Percentiles rank a stretch among this genome's conserved stretches.
Evolutionary conservation across 108 stramenopile species (phyloP).

Genomic region (Skeletonema potamos): DNA sequence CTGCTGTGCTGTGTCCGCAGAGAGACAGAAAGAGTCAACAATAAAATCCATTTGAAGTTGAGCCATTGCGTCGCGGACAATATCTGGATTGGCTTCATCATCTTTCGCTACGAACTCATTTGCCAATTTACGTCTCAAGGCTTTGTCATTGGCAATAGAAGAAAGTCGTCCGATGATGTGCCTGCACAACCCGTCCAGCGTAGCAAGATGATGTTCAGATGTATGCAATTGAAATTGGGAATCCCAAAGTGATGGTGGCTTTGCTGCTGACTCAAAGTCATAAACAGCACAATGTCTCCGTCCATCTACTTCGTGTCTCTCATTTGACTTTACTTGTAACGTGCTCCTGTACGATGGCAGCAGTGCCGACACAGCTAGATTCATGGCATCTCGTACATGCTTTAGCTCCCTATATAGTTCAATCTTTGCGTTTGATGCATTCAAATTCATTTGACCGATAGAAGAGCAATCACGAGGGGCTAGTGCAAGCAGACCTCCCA

Average conservation of each 20-base stretch:
- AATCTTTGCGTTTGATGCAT: constrained; percentile 3
- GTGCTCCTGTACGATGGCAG: constrained; percentile 23
- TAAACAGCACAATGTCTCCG: constrained; percentile 31
- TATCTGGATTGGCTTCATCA: not conserved
- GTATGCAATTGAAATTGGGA: not conserved
- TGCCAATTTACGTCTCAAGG: not conserved
- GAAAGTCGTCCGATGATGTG: constrained; percentile 20
- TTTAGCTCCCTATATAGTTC: constrained; percentile 24
- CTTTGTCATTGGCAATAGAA: constrained; percentile 10
- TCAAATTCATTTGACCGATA: not conserved
- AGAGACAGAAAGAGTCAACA: not conserved
- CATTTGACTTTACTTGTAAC: not conserved
- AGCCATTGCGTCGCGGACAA: constrained; percentile 26
- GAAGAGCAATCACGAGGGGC: not conserved
- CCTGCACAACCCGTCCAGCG: constrained; percentile 39
- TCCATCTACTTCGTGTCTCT: not conserved
- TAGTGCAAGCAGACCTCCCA: constrained; percentile 23
- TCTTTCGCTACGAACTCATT: not conserved
- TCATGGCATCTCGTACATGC: constrained; percentile 34
- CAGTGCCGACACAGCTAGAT: constrained; percentile 31
- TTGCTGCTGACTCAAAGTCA: constrained; percentile 33
- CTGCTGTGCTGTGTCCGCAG: not conserved
- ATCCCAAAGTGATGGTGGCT: not conserved
- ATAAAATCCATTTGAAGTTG: constrained; percentile 28
- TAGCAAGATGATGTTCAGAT: constrained; percentile 13